A percentile compares a stretch with the other conserved stretches of the same genome.
Conservation (phyloP, 192 early-diverging fungal species). For the Diversispora eburnea region DNA sequence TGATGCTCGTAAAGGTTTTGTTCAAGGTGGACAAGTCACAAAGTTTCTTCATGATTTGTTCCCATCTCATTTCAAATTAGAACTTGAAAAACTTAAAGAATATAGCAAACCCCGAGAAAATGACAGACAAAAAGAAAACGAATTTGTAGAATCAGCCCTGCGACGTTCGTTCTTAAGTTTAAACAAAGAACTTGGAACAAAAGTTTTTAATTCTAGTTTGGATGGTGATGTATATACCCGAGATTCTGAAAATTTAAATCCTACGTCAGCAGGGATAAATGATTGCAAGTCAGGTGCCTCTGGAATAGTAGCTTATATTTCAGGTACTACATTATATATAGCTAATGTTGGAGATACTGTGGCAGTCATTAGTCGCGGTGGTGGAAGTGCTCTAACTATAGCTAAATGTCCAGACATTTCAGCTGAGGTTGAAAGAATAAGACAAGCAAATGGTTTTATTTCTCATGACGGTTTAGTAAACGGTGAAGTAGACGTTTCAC, state of each 20-base stretch:
- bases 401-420: slow-evolving; percentile 66
- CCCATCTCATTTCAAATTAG: slow-evolving; percentile 60
- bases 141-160: slow-evolving; percentile 63
- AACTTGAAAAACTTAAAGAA: slow-evolving; percentile 66
- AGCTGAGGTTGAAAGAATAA: slow-evolving; percentile 71
- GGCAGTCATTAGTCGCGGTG: slow-evolving; percentile 73
- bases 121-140: slow-evolving; percentile 57
- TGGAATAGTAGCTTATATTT: slow-evolving; percentile 75
- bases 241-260: neutral
- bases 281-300: slow-evolving; percentile 68
- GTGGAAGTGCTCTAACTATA: slow-evolving; percentile 62
- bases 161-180: slow-evolving; percentile 80
- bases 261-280: slow-evolving; percentile 31
- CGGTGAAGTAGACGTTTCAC: slow-evolving; percentile 68
- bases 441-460: slow-evolving; percentile 76
- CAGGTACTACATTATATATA: slow-evolving; percentile 72
- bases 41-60: slow-evolving; percentile 74
- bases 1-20: slow-evolving; percentile 61
- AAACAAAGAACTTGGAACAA: slow-evolving; percentile 73
- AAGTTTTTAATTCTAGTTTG: slow-evolving; percentile 26
- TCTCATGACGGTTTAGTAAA: slow-evolving; percentile 71
- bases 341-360: slow-evolving; percentile 85
- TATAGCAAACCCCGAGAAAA: slow-evolving; percentile 56
- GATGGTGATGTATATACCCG: slow-evolving; percentile 13
- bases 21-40: slow-evolving; percentile 51